Base-by-base conservation (phyloP, 2,329 filamentous ascomycete genomes). In the Colletotrichum lini region DNA sequence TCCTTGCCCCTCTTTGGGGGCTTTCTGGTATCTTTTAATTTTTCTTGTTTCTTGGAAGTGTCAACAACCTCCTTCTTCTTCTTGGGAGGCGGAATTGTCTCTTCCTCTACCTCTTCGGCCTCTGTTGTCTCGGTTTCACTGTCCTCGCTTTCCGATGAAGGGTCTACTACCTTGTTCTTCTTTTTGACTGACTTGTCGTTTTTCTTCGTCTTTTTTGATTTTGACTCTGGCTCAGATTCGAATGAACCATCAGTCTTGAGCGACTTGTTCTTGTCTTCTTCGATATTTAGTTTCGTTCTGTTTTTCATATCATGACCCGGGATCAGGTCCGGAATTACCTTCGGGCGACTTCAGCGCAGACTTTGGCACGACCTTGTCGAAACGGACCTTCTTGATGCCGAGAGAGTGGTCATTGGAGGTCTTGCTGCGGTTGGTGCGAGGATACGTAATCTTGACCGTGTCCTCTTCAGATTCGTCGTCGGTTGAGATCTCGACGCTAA, bases 381-480 rank as follows among this genome's bases (percentile, higher is more conserved):
- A 87, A 18, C 82, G 83, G 42, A 87, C 85, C 65, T 83, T 85
- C 74, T 86, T 86, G 40, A 77, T 58, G 35, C 74, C 73, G 16
- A 72, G 47, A 4, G n/a, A 54, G 9, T 54, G 26, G 8, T 40
- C 53, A 23, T 57, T 16, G 26, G 64, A 35, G 42, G 54, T 30
- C 45, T 60, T 50, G 54, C 45, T 23, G 44, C 68, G 70, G 18
- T 79, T 75, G 5, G 79, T 78, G 63, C 86, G 84, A 1, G 87
- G 86, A 62, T 87, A 86, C 1, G 84, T 86, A 47, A 89, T 77
- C 21, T 78, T 82, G 64, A 89, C 77, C 3, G 81, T 84, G 63
- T 89, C 87, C 35, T 83, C 80, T 9, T 84, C 83, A n/a, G 81
- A 82, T 66, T 87, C 85, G 53, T 89, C 86, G 72, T 89, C 86